Conservation (phyloP, 495 filamentous ascomycete genomes). For the Annulohypoxylon stygium region DNA sequence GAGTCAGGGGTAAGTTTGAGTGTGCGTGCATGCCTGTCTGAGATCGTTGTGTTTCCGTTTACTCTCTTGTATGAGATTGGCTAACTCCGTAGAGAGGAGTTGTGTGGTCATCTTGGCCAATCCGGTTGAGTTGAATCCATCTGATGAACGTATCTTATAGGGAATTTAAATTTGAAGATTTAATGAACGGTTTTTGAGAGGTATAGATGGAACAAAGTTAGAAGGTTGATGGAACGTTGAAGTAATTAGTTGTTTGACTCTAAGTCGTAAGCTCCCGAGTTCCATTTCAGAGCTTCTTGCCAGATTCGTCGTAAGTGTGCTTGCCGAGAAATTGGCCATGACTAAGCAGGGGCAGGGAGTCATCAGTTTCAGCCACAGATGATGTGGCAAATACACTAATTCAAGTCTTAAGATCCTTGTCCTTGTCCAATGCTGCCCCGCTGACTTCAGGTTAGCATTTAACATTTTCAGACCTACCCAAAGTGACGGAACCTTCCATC, state of each 20-base stretch:
- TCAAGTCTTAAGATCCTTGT: background rate
- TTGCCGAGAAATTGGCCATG: slow-evolving; percentile 21
- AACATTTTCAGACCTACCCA: background rate
- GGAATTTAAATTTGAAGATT: background rate
- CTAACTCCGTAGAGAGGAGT: slow-evolving; percentile 88
- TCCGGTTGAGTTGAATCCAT: slow-evolving; percentile 44
- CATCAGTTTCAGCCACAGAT: slow-evolving; percentile 28
- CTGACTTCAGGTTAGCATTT: background rate
- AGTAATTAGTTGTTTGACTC: slow-evolving; percentile 7
- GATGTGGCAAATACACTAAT: background rate
- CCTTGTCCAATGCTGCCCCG: background rate
- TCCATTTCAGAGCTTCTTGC: slow-evolving; percentile 41
- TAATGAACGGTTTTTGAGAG: background rate
- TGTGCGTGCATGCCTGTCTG: slow-evolving; percentile 72
- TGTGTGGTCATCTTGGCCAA: slow-evolving; percentile 86
- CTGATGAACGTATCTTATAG: slow-evolving; percentile 23
- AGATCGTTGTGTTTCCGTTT: slow-evolving; percentile 93
- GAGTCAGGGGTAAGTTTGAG: background rate
- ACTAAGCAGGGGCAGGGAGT: slow-evolving; percentile 21
- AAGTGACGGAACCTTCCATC: slow-evolving; percentile 4
- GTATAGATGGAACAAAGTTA: background rate
- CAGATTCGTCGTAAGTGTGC: slow-evolving; percentile 45
- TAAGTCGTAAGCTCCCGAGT: slow-evolving; percentile 17
- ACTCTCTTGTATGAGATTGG: slow-evolving; percentile 93
- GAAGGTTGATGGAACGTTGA: background rate